These are phyloP conservation scores for Coemansia asiatica DNA, from an alignment of 192 early-diverging fungal genomes.

Conservation along the genomic window DNA sequence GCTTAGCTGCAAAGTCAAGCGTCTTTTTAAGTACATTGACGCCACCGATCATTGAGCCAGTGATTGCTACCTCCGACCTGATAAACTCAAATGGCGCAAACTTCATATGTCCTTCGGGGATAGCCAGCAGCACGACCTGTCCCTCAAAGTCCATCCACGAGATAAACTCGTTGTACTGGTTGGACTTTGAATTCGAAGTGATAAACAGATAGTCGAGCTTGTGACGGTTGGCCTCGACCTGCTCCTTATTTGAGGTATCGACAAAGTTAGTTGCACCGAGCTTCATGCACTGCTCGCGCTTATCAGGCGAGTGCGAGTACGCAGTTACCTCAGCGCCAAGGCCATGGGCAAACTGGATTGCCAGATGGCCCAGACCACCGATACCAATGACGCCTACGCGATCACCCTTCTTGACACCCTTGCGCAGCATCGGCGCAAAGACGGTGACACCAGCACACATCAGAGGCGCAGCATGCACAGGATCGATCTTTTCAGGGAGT, in stretches of 20 bases:
- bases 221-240: constrained; percentile 21
- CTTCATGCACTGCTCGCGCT: constrained; percentile 58
- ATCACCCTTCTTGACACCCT: constrained; percentile 61
- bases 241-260: constrained; percentile 27
- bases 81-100: constrained; percentile 50
- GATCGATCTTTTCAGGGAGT: constrained; percentile 56
- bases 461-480: constrained; percentile 67
- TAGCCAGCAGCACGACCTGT: constrained; percentile 54
- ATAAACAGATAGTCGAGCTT: constrained; percentile 47
- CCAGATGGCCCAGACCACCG: constrained; percentile 76
- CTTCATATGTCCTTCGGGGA: constrained; percentile 51
- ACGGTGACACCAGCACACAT: constrained; percentile 84
- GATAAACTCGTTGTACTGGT: constrained; percentile 42
- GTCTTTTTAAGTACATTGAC: constrained; percentile 61
- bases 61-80: constrained; percentile 48
- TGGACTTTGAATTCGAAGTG: constrained; percentile 31
- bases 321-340: constrained; percentile 55
- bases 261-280: constrained; percentile 63
- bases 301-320: constrained; percentile 58
- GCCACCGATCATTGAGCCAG: constrained; percentile 68
- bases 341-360: constrained; percentile 62
- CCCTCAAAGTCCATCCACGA: constrained; percentile 50
- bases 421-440: constrained; percentile 66
- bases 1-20: constrained; percentile 67
- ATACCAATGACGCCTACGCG: constrained; percentile 73